Percentiles rank a stretch among this genome's conserved stretches.
Conservation (phyloP, 139 green algal genomes). For the Eudorina sp. region DNA sequence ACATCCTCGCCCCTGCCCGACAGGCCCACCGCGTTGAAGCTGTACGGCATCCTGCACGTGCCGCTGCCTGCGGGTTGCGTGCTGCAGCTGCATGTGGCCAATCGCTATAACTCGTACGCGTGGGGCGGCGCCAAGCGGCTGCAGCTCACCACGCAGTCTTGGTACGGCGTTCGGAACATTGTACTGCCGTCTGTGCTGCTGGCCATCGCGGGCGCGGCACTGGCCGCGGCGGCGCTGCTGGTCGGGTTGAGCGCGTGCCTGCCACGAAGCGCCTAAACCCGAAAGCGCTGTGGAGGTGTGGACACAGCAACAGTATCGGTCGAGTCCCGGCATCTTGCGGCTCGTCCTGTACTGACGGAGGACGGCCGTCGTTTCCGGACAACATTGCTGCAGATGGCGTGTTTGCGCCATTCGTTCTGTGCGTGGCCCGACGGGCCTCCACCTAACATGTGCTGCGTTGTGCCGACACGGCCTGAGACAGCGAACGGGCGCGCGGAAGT, state of each 20-base stretch:
- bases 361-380: too few relatives aligned
- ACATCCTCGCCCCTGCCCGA: constrained; percentile 18
- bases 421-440: too few relatives aligned
- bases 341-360: too few relatives aligned
- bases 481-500: too few relatives aligned
- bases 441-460: too few relatives aligned
- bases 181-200: neutral
- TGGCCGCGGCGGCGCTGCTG: neutral
- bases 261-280: too few relatives aligned
- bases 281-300: too few relatives aligned
- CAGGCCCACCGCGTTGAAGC: constrained; percentile 9
- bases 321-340: too few relatives aligned
- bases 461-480: too few relatives aligned
- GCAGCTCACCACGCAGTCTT: constrained; percentile 10
- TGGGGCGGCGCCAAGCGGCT: constrained; percentile 20
- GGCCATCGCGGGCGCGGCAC: neutral
- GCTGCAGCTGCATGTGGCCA: constrained; percentile 7
- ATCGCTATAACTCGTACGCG: constrained; percentile 29
- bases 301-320: too few relatives aligned
- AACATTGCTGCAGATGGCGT: too few relatives aligned
- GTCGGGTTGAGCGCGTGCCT: neutral
- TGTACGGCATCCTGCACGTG: neutral
- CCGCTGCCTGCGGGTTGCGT: constrained; percentile 14
- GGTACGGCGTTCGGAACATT: constrained; percentile 9
- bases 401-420: too few relatives aligned